These are phyloP conservation scores for Suillus spraguei DNA, from an alignment of 768 basidiomycete genomes.

Conservation along the genomic window DNA sequence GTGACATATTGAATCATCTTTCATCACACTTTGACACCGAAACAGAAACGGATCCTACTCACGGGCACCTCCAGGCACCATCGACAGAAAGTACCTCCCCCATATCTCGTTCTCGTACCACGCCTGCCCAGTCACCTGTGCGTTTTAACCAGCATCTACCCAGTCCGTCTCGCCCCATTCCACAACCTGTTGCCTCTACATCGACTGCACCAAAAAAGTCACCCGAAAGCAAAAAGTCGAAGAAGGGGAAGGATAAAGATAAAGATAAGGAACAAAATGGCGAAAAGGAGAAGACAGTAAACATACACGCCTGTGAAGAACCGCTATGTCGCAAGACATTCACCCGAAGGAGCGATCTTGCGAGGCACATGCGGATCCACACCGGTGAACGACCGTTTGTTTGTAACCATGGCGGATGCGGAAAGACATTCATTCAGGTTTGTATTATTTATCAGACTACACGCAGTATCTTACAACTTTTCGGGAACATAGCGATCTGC, in stretches of 20 bases:
- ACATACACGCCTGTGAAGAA: constrained; percentile 66
- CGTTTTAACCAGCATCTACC: constrained; percentile 38
- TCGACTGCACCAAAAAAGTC: constrained; percentile 39
- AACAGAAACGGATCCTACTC: constrained; percentile 43
- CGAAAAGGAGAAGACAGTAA: constrained; percentile 49
- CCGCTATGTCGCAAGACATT: constrained; percentile 81
- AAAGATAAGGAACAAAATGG: constrained; percentile 17
- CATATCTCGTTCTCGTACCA: constrained; percentile 31
- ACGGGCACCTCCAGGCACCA: constrained; percentile 43
- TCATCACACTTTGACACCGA: constrained; percentile 69
- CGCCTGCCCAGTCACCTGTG: constrained; percentile 23
- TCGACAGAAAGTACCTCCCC: constrained; percentile 31
- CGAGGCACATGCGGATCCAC: constrained; percentile 87
- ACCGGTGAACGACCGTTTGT: constrained; percentile 88
- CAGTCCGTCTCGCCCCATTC: constrained; percentile 33
- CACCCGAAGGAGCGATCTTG: constrained; percentile 80
- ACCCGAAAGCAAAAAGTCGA: constrained; percentile 27
- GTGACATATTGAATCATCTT: constrained; percentile 76
- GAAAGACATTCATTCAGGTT: constrained; percentile 93
- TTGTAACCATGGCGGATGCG: constrained; percentile 71
- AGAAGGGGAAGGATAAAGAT: constrained; percentile 31
- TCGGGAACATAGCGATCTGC: constrained; percentile 69
- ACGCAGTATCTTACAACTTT: constrained; percentile 16
- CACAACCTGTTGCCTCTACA: constrained; percentile 55
- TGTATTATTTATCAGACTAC: constrained; percentile 15